Evolutionary conservation across 208 protist genomes (phyloP), one percentile per base, ranked within the genome.

Genomic region (Paratrypanosoma confusum): DNA sequence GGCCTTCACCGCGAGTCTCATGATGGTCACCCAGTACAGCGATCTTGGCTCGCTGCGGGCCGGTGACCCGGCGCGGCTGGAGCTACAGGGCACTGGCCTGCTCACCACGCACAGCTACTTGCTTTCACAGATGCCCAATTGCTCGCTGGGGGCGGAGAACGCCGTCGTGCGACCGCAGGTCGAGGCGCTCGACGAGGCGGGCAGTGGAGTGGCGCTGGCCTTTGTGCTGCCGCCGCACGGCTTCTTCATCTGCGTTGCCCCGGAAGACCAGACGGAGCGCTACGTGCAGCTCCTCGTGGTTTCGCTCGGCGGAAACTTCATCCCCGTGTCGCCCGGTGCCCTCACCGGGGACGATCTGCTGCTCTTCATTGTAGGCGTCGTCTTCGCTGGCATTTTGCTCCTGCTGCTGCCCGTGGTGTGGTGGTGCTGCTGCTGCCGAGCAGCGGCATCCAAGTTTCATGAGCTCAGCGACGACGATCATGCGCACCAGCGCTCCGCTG

Each of bases 371-470:
- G 57, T 87, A 5, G 76, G 83, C 13, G 57, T 84, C 14, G 39
- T 84, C 26, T 68, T 89, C 32, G 65, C 89, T 21, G 52, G 70
- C 33, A 72, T 89, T 40, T 66, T 92, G 7, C 40, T 92, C 0
- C 33, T 85, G 11, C 48, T 92, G 43, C 18, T 86, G 7, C 32
- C 69, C 11, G 36, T 87, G 8, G 29, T 92, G 20, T 46, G 86
- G 5, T 86, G 71, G 60, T 66, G 76, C 44, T 57, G 83, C 31
- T 85, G 65, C 39, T 68, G 58, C n/a, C n/a, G n/a, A n/a, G n/a
- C n/a, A n/a, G n/a, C n/a, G n/a, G n/a, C n/a, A n/a, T n/a, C n/a
- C n/a, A n/a, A n/a, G n/a, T n/a, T n/a, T n/a, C n/a, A n/a, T n/a
- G n/a, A n/a, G n/a, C n/a, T n/a, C n/a, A n/a, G n/a, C n/a, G n/a